Evolutionary conservation across 2,329 filamentous ascomycete genomes (phyloP), one percentile per base, ranked within the genome.

Genomic region (Beauveria medogensis): DNA sequence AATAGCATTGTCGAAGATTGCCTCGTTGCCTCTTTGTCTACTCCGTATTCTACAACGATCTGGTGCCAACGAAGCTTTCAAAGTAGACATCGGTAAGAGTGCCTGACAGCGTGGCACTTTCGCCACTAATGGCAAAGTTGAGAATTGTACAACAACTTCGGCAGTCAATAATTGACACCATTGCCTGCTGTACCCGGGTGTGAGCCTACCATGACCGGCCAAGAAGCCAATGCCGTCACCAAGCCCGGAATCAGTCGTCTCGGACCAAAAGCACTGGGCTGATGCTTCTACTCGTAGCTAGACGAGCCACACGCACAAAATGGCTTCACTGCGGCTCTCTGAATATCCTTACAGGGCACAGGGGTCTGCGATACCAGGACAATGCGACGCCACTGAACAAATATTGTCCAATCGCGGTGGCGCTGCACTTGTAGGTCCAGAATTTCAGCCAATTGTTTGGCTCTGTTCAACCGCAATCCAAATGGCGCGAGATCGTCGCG

Each of bases 71-170:
- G 18, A 44, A 22, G 22, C 37, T 18, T 52, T 24, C 34, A 24
- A 58, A 30, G 24, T 6, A 16, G 24, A 14, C 34, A 9, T 51
- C 34, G 20, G 18, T 37, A 40, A 58, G n/a, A 59, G 44, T 26
- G 34, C 34, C 46, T 59, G 56, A 30, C 56, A 59, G 37, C 56
- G 56, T 59, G 56, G 46, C 56, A 59, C 7, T 51, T 52, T 59
- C 28, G 56, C 56, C 56, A 59, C 56, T 30, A 37, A 52, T 20
- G 12, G 4, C 37, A 20, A 28, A 22, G 12, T 34, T 40, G n/a
- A 28, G 18, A 37, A 10, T 50, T 20, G 22, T 30, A 37, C 34
- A 14, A 20, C 48, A 20, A 4, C 20, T 30, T 22, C 24, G 47
- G 56, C 44, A 59, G n/a, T 59, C 55, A 30, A 24, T 10, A 24